Conservation (phyloP, 805 yeast species). For the Scheffersomyces ergatensis region DNA sequence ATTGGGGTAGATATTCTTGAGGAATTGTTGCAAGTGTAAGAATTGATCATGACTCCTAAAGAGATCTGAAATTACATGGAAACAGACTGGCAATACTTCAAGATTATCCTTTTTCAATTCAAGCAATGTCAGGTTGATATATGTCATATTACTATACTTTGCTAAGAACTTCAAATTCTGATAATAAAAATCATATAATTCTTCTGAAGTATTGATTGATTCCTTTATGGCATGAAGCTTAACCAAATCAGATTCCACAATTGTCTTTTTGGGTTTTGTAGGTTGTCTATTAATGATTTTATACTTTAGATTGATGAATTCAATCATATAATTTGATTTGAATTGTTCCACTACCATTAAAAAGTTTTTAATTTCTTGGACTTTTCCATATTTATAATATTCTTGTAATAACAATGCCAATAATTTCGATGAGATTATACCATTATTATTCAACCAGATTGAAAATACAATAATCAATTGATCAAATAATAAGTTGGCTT, state of each 20-base stretch:
- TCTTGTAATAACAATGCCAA: conserved; percentile 26
- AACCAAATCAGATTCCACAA: conserved; percentile 21
- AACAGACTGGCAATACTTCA: conserved; percentile 15
- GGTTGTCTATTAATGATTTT: conserved; percentile 24
- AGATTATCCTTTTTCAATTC: conserved; percentile 24
- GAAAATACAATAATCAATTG: conserved; percentile 18
- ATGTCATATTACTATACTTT: conserved; percentile 22
- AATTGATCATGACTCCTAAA: conserved; percentile 26
- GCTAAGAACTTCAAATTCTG: conserved; percentile 25
- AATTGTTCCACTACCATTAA: conserved; percentile 15
- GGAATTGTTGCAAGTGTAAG: conserved; percentile 23
- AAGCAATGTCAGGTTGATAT: conserved; percentile 23
- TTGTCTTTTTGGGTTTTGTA: conserved; percentile 19
- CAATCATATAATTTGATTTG: conserved; percentile 16
- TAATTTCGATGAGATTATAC: conserved; percentile 22
- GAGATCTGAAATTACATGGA: conserved; percentile 21
- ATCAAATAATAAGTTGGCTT: conserved; percentile 30
- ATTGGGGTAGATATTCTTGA: conserved; percentile 13
- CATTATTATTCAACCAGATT: conserved; percentile 26
- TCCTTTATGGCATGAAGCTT: conserved; percentile 15
- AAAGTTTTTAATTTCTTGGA: conserved; percentile 20
- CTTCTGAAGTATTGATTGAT: conserved; percentile 6
- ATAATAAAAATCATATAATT: conserved; percentile 24
- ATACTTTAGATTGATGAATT: conserved; percentile 18
- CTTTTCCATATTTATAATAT: conserved; percentile 26